Evolutionary conservation across 108 stramenopile genomes (phyloP).

Genomic region (Pinguiococcus pyrenoidosus): DNA sequence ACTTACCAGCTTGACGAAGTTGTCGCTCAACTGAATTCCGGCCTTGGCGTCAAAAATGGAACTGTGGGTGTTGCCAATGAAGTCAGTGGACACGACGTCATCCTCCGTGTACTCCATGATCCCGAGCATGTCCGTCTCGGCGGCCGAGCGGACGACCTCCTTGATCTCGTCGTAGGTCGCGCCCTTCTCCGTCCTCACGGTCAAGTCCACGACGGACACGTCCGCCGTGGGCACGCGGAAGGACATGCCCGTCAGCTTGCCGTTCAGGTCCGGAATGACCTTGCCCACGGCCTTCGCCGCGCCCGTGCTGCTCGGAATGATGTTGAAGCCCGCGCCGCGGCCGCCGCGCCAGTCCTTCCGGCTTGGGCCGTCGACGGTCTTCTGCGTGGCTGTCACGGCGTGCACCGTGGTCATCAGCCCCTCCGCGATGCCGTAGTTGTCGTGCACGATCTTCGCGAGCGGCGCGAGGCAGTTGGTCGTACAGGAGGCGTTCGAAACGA

Average conservation of each 20-base stretch:
- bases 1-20: slow-evolving; percentile 99
- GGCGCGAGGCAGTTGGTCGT: slow-evolving; percentile 98
- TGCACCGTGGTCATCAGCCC: slow-evolving; percentile 97
- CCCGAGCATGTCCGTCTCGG: slow-evolving; percentile 70
- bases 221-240: slow-evolving; percentile 96
- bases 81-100: slow-evolving; percentile 86
- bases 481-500: slow-evolving; percentile 97
- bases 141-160: slow-evolving; percentile 44
- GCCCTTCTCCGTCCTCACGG: slow-evolving; percentile 70
- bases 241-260: slow-evolving; percentile 98
- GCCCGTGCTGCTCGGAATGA: slow-evolving; percentile 84
- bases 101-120: slow-evolving; percentile 82
- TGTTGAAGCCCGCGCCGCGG: slow-evolving; percentile 81
- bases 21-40: slow-evolving; percentile 82
- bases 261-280: slow-evolving; percentile 88
- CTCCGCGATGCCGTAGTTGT: slow-evolving; percentile 84
- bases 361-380: slow-evolving; percentile 89
- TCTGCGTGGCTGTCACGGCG: slow-evolving; percentile 92
- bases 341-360: slow-evolving; percentile 98
- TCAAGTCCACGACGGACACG: slow-evolving; percentile 94
- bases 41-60: slow-evolving; percentile 95
- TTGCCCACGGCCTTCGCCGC: slow-evolving; percentile 95
- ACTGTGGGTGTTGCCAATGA: slow-evolving; percentile 72
- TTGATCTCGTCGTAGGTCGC: slow-evolving; percentile 87
- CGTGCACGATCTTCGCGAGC: slow-evolving; percentile 78